Conservation (phyloP, 192 early-diverging fungal genomes). For the Rhizoclosmatium globosum region DNA sequence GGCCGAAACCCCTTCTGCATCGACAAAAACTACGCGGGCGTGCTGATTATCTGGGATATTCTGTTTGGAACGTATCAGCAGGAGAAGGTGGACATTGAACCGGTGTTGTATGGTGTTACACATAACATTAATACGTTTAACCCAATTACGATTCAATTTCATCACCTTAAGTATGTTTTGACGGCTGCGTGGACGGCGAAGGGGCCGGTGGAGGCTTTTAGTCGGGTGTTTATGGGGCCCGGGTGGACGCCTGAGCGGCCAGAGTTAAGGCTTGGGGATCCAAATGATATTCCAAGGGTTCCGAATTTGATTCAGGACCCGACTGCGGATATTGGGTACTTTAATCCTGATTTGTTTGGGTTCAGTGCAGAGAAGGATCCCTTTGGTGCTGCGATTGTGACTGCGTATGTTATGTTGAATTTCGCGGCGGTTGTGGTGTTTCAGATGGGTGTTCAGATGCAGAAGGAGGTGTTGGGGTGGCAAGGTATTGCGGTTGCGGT, state of each 20-base stretch:
- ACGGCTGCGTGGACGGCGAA: neutral
- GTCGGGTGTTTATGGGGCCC: conserved; percentile 61
- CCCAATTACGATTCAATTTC: conserved; percentile 60
- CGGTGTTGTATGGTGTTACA: conserved; percentile 62
- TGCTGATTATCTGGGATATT: conserved; percentile 70
- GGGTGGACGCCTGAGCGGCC: conserved; percentile 53
- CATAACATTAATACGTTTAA: conserved; percentile 71
- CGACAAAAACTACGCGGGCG: conserved; percentile 70
- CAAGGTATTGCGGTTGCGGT: neutral
- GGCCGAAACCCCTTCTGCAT: conserved; percentile 70
- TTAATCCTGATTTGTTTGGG: conserved; percentile 8
- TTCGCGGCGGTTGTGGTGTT: neutral
- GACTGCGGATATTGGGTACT: conserved; percentile 30
- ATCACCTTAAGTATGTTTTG: conserved; percentile 36
- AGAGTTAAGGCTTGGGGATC: conserved; percentile 23
- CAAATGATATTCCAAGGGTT: conserved; percentile 29
- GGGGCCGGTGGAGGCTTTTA: conserved; percentile 45
- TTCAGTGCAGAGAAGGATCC: neutral
- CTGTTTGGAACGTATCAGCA: conserved; percentile 67
- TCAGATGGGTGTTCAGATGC: neutral
- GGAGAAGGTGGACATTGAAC: conserved; percentile 58
- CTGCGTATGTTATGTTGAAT: neutral
- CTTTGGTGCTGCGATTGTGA: neutral
- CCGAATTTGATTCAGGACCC: conserved; percentile 31
- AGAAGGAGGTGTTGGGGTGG: neutral